phyloP scores from a whole-genome alignment of 345 rosid genomes.

The Aquilaria malaccensis region DNA sequence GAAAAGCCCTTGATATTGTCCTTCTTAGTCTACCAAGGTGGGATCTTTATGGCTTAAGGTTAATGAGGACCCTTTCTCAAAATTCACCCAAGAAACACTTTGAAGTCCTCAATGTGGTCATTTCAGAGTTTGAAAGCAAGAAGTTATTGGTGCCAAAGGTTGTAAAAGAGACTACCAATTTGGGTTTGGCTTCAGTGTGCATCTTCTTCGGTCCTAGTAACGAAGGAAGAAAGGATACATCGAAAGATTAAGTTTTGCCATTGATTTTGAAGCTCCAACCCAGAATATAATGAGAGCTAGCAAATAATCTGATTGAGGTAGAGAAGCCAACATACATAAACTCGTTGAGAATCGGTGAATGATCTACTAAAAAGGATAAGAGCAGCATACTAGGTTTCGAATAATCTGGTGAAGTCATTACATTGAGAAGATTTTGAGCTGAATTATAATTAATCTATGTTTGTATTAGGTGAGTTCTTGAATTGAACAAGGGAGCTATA shows the following conservation, averaged over 20 bases:
- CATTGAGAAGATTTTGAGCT: constrained; percentile 11
- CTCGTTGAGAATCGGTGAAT: constrained; percentile 15
- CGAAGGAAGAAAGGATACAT: constrained; percentile 16
- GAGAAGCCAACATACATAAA: constrained; percentile 29
- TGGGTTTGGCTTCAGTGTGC: constrained; percentile 38
- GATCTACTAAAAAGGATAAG: constrained; percentile 23
- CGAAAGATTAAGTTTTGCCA: constrained; percentile 19
- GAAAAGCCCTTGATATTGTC: constrained; percentile 55
- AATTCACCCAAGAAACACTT: constrained; percentile 62
- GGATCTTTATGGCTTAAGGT: constrained; percentile 67
- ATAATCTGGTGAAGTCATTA: constrained; percentile 19
- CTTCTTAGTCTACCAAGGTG: constrained; percentile 11
- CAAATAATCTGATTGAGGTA: constrained; percentile 26
- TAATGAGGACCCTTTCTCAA: constrained; percentile 61
- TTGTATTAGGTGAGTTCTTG: constrained; percentile 30
- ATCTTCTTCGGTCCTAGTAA: constrained; percentile 1
- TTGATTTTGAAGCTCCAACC: constrained; percentile 30
- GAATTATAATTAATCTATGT: constrained; percentile 26
- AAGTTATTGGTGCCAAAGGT: constrained; percentile 50
- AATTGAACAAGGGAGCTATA: constrained; percentile 44
- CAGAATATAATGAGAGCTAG: constrained; percentile 24
- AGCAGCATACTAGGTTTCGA: constrained; percentile 17
- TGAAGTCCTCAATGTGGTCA: constrained; percentile 72
- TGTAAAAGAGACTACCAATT: constrained; percentile 36
- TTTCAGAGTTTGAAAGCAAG: constrained; percentile 49